Percentiles rank a stretch among this genome's conserved stretches.
phyloP scores from a whole-genome alignment of 2,329 filamentous ascomycete genomes.

The Arthrobotrys megalospora region DNA sequence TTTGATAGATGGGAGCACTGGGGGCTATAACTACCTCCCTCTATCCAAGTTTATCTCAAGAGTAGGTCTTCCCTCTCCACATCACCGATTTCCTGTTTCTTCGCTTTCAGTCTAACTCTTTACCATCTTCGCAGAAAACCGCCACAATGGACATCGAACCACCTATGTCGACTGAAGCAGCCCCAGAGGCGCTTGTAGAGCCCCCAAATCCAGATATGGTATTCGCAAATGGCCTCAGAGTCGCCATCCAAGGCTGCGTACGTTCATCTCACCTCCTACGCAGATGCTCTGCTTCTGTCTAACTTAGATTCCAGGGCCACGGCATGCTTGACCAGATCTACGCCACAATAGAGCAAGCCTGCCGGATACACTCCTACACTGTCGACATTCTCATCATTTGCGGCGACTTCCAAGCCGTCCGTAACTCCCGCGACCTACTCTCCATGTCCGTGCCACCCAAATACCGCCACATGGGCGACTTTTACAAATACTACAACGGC shows the following conservation, averaged over 20 bases:
- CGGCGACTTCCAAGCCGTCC: conserved; percentile 94
- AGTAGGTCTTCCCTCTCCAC: not conserved
- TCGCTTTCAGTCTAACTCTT: not conserved
- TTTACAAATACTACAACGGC: conserved; percentile 93
- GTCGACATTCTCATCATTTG: conserved; percentile 95
- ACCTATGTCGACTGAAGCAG: conserved; percentile 14
- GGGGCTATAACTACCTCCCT: not conserved
- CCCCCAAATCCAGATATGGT: conserved; percentile 61
- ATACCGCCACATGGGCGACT: conserved; percentile 90
- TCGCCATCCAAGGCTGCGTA: conserved; percentile 91
- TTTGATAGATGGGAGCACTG: not conserved
- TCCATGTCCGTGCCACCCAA: conserved; percentile 92
- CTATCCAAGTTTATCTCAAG: too few species aligned
- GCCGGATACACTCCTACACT: conserved; percentile 70
- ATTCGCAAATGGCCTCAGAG: conserved; percentile 73
- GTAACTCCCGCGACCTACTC: conserved; percentile 88
- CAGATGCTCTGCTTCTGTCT: conserved; percentile 36
- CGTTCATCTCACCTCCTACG: conserved; percentile 66
- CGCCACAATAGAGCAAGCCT: conserved; percentile 79
- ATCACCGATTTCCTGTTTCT: not conserved
- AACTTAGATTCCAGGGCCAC: conserved; percentile 77
- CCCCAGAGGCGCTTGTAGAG: not conserved
- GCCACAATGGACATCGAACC: conserved; percentile 44
- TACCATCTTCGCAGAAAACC: not conserved
- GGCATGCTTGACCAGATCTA: conserved; percentile 94